Base-by-base conservation (phyloP, 2,329 filamentous ascomycete species). In the Ilyonectria sp. region DNA sequence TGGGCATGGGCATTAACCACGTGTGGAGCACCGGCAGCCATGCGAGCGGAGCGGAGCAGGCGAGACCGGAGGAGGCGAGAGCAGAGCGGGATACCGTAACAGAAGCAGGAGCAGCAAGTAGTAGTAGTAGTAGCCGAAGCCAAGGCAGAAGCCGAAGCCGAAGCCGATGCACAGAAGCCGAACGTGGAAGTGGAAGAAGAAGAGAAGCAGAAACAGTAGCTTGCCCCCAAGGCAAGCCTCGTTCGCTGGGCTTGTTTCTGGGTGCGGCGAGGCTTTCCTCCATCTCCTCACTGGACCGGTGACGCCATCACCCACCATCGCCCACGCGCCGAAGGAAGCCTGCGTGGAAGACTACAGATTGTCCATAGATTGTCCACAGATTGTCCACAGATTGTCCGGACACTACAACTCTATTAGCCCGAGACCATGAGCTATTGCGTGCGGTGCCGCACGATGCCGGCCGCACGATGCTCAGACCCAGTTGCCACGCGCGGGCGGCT, bases 401-500 rank as follows among this genome's bases (percentile, higher is more conserved):
- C 15, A 43, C n/a, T 7, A 17, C 8, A 43, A 43, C 40, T 8
- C 40, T 8, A 26, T 26, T 26, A 17, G n/a, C 2, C 8, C 19
- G 17, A 13, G 44, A 17, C 49, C 9, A 15, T 15, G 10, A 53
- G n/a, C 50, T n/a, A 35, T 21, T 19, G 33, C 29, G n/a, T 33
- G 50, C 50, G n/a, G 17, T 29, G 21, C 19, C 46, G 46, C 23
- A 23, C 47, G 47, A 50, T 53, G 50, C 50, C 50, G n/a, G 31
- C 50, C 50, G 50, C 31, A 35, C 29, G 23, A 31, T 35, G 50
- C 15, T 29, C 29, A 53, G 50, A 59, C 56, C 40, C 43, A 44
- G 56, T 49, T 31, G 56, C 56, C 56, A 59, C 56, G 56, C 56
- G 56, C 56, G 43, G 40, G 31, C 63, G 55, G 63, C 56, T 49